Evolutionary conservation across 2,329 filamentous ascomycete genomes (phyloP), one percentile per base, ranked within the genome.

Genomic region (Aspergillus niger): DNA sequence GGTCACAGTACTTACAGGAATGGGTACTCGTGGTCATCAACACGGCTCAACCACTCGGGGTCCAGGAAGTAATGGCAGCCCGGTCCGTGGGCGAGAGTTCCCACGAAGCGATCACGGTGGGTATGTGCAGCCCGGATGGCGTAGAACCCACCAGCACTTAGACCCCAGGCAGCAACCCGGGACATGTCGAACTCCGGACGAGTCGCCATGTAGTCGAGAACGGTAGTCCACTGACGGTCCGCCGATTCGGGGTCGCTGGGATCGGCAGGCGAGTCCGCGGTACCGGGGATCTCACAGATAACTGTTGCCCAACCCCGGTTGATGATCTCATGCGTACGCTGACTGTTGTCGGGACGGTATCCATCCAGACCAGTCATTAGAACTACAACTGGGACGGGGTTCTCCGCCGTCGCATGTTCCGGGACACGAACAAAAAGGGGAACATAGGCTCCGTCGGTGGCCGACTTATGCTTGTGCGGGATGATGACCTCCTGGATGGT

Each of bases 61-160:
- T 80, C 81, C 69, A 87, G 85, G 70, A 88, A 88, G 68, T 86
- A 80, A 72, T 90, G 87, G 11, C 80, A 81, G 0, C 86, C 86
- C 0, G 86, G 86, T 0, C 87, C 87, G 73, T 89, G 86, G 2
- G 86, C 87, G 20, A 90, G 79, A 22, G 75, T 74, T 0, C 87
- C 88, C 0, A 76, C 73, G 20, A 91, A 74, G 8, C 76, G 73
- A 0, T 78, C 70, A 17, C 77, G 76, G 71, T 90, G 88, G n/a
- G 87, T 90, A 72, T 89, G 86, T 48, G 88, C 87, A n/a, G 86
- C 80, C 17, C 88, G 83, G 39, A 87, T 80, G 20, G 88, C 87
- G 74, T 90, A 89, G 79, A 89, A 90, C 0, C 88, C 88, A 30
- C 88, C 88, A 0, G 83, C 81, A 64, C 84, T 87, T 36, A 90